These are phyloP conservation scores for Phytophthora fragariaefolia DNA, from an alignment of 352 stramenopile species.

Conservation along the genomic window DNA sequence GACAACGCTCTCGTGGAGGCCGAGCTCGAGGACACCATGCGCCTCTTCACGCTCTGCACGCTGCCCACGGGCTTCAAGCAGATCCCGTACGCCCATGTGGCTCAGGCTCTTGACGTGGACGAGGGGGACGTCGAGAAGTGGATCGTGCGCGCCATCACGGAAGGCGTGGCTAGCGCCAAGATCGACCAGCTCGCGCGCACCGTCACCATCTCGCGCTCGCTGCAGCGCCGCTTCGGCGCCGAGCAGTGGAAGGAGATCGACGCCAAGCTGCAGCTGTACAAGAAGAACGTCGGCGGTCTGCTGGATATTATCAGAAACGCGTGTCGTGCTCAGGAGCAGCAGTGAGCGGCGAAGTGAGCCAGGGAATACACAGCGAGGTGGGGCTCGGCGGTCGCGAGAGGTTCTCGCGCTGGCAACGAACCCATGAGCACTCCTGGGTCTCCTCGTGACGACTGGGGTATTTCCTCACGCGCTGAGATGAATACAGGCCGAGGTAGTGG, in stretches of 20 bases:
- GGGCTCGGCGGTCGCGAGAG: background rate
- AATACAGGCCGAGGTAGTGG: background rate
- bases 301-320: conserved; percentile 86
- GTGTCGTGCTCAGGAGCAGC: conserved; percentile 68
- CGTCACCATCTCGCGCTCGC: conserved; percentile 84
- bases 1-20: conserved; percentile 63
- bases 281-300: conserved; percentile 92
- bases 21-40: conserved; percentile 87
- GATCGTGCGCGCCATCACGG: conserved; percentile 94
- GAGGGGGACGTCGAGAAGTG: conserved; percentile 93
- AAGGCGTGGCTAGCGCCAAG: conserved; percentile 92
- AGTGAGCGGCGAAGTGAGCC: conserved; percentile 40
- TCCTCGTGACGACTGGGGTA: background rate
- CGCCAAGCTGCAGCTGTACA: conserved; percentile 91
- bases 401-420: background rate
- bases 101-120: conserved; percentile 79
- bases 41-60: conserved; percentile 93
- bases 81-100: conserved; percentile 90
- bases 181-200: conserved; percentile 94
- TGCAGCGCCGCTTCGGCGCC: conserved; percentile 85
- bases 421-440: background rate
- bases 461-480: background rate
- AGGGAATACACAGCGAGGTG: conserved; percentile 21
- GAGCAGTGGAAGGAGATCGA: conserved; percentile 93
- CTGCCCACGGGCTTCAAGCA: conserved; percentile 92